phyloP scores from a whole-genome alignment of 169 alveolate species.

The Eimeria acervulina region DNA sequence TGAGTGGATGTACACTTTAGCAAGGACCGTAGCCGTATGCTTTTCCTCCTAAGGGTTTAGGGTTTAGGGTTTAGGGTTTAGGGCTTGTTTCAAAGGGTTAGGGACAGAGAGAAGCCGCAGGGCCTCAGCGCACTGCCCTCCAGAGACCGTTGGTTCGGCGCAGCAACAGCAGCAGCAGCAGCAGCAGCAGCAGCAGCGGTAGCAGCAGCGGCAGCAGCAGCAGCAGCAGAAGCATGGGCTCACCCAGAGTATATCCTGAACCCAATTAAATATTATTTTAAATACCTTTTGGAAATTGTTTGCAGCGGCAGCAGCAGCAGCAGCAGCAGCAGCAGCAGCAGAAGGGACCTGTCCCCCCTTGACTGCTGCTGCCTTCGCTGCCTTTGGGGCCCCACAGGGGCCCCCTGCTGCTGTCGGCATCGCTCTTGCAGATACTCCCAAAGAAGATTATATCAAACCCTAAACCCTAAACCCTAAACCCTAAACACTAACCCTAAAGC shows the following conservation, averaged over 20 bases:
- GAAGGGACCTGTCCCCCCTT: background rate
- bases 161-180: background rate
- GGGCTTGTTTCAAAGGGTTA: too few species aligned
- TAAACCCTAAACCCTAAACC: background rate
- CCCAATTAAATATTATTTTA: too few species aligned
- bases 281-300: too few species aligned
- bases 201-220: background rate
- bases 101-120: too few species aligned
- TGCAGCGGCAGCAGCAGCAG: background rate
- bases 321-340: background rate
- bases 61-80: too few species aligned
- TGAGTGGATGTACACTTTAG: background rate
- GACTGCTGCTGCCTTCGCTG: background rate
- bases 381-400: slow-evolving; percentile 16
- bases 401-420: background rate
- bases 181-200: slow-evolving; percentile 4
- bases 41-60: too few species aligned
- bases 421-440: too few species aligned
- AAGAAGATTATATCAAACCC: background rate
- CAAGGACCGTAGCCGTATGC: background rate
- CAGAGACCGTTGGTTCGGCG: background rate
- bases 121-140: too few species aligned
- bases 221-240: too few species aligned
- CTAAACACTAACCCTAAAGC: background rate
- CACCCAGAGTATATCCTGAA: background rate